A percentile compares a stretch with the other conserved stretches of the same genome.
Conservation (phyloP, 805 yeast species). For the Clavispora phyllophila region DNA sequence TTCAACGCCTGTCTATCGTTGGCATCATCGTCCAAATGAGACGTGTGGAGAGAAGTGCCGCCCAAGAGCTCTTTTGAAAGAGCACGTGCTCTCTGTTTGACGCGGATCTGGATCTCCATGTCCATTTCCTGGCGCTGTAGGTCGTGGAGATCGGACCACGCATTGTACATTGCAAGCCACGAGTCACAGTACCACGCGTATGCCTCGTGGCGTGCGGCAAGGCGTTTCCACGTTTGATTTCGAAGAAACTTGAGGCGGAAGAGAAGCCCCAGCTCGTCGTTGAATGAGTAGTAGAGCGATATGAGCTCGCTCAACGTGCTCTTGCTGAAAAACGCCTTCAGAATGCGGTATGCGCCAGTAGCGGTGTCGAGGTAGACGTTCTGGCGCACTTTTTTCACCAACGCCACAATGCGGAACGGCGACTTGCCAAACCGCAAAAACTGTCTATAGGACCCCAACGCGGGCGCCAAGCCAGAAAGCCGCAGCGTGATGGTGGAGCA, state of each 20-base stretch:
- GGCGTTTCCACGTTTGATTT: constrained; percentile 26
- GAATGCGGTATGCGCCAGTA: constrained; percentile 9
- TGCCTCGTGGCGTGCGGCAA: constrained; percentile 54
- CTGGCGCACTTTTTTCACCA: constrained; percentile 24
- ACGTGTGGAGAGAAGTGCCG: constrained; percentile 9
- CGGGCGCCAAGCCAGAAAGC: constrained; percentile 41
- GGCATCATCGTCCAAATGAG: constrained; percentile 14
- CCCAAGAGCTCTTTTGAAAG: constrained; percentile 38
- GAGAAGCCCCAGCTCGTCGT: constrained; percentile 58
- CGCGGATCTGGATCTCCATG: constrained; percentile 54
- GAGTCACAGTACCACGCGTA: constrained; percentile 69
- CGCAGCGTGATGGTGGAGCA: constrained; percentile 37
- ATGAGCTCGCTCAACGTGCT: constrained; percentile 46
- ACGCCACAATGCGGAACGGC: constrained; percentile 49
- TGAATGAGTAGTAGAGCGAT: constrained; percentile 57
- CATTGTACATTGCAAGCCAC: constrained; percentile 49
- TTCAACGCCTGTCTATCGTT: constrained; percentile 20
- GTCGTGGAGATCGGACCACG: constrained; percentile 39
- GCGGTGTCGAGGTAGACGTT: constrained; percentile 9
- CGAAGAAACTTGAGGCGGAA: constrained; percentile 48
- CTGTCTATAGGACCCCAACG: constrained; percentile 57
- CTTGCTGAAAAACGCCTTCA: constrained; percentile 31
- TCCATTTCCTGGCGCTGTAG: constrained; percentile 47
- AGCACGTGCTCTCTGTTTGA: constrained; percentile 48
- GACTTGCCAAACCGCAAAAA: constrained; percentile 65